These are phyloP conservation scores for Pyrus bretschneideri DNA, from an alignment of 306 rosid species.

Conservation along the genomic window DNA sequence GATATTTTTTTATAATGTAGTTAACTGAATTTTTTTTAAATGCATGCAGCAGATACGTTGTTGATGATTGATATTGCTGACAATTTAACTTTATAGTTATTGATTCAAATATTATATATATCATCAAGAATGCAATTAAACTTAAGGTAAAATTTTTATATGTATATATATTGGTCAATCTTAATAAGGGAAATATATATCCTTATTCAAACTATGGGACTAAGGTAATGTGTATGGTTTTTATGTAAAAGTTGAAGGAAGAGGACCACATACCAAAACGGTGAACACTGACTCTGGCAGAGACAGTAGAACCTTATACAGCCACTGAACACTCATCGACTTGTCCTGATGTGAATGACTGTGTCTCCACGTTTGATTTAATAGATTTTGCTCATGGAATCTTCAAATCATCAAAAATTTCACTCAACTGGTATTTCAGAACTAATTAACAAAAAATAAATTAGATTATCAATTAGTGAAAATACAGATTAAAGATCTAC, in stretches of 20 bases:
- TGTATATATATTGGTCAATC: too few relatives aligned
- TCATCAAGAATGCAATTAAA: too few relatives aligned
- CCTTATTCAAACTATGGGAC: not conserved
- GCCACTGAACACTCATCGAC: not conserved
- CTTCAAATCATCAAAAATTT: not conserved
- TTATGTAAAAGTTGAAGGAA: not conserved
- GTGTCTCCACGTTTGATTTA: not conserved
- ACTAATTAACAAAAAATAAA: not conserved
- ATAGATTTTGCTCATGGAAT: not conserved
- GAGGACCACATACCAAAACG: not conserved
- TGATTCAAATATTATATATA: too few relatives aligned
- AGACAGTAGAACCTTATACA: not conserved
- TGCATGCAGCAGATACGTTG: not conserved
- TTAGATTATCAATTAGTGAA: not conserved
- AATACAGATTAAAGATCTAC: not conserved
- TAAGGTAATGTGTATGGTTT: not conserved
- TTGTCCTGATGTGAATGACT: not conserved
- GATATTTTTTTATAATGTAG: not conserved
- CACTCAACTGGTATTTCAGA: not conserved
- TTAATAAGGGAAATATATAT: too few relatives aligned
- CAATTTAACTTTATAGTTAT: not conserved
- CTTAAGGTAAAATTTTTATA: not conserved
- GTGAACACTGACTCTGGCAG: not conserved
- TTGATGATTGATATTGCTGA: too few relatives aligned
- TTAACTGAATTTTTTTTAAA: too few relatives aligned